Evolutionary conservation across 2,329 filamentous ascomycete species (phyloP), one percentile per base, ranked within the genome.

Genomic region (Hypoxylon sp.): DNA sequence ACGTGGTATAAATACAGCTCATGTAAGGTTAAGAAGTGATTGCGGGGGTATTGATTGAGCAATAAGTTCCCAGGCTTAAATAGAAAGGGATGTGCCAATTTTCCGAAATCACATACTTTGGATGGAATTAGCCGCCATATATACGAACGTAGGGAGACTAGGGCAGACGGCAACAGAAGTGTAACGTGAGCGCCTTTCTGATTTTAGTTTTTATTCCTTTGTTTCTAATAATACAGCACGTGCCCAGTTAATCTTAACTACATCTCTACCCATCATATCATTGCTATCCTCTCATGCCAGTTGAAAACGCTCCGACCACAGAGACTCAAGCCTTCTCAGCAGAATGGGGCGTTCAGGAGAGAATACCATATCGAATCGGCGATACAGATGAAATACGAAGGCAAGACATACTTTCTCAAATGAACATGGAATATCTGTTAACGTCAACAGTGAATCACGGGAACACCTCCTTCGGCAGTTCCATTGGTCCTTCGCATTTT

Each of bases 81-180:
- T 60, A 49, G 41, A 63, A 50, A 66, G 64, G 28, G 7, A 63
- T 62, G 65, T 66, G 65, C 64, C 68, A 70, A 68, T 68, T 55
- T 70, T 21, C 62, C 68, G 60, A 62, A n/a, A 21, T 60, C 41
- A 41, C 34, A 43, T 17, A 34, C n/a, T 34, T 49, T 56, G 48
- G 14, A 21, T 61, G 21, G 62, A 66, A 68, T 70, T 70, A 70
- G 63, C 68, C 68, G 68, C 48, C 49, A 43, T 60, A 46, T 49
- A 61, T 45, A 55, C 23, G 23, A 46, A 61, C 28, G 21, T n/a
- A n/a, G n/a, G n/a, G n/a, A n/a, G n/a, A n/a, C n/a, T n/a, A n/a
- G n/a, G n/a, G n/a, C n/a, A n/a, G n/a, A n/a, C n/a, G n/a, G n/a
- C n/a, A 49, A 3, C 34, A 58, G 19, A 41, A 38, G 45, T 21